Evolutionary conservation across 306 rosid species (phyloP).

Genomic region (Dalbergia oliveri): DNA sequence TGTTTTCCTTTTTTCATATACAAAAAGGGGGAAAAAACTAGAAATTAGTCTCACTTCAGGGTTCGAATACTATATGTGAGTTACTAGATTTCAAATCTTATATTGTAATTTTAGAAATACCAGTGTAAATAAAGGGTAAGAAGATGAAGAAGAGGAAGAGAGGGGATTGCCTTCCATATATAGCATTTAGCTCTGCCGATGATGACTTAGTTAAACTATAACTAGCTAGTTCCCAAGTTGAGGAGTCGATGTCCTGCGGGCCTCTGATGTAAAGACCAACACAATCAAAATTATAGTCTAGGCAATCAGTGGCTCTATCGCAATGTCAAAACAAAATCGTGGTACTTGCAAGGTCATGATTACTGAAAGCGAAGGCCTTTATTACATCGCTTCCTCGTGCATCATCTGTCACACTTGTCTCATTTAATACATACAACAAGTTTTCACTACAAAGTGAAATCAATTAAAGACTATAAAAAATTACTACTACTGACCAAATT

Average conservation of each 20-base stretch:
- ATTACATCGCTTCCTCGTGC: neutral
- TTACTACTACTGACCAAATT: neutral
- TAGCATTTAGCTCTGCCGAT: too few relatives aligned
- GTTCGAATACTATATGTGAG: too few relatives aligned
- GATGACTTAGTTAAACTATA: neutral
- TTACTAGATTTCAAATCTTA: too few relatives aligned
- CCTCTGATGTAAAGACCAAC: neutral
- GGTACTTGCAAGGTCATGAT: constrained; percentile 24
- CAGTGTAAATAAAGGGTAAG: too few relatives aligned
- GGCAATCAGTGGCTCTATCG: neutral
- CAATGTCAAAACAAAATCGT: neutral
- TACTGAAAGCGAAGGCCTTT: constrained; percentile 14
- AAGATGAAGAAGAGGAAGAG: too few relatives aligned
- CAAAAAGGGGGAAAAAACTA: too few relatives aligned
- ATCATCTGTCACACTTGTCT: neutral
- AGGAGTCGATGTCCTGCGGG: neutral
- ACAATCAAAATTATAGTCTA: neutral
- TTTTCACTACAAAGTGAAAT: neutral
- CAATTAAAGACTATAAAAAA: neutral
- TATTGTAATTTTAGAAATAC: too few relatives aligned
- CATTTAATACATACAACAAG: neutral
- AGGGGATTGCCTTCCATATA: too few relatives aligned
- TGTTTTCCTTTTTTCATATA: too few relatives aligned
- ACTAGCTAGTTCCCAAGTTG: constrained; percentile 8
- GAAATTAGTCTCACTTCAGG: too few relatives aligned